These are phyloP conservation scores for Populus hybrid DNA, from an alignment of 441 rosid genomes.

Conservation along the genomic window DNA sequence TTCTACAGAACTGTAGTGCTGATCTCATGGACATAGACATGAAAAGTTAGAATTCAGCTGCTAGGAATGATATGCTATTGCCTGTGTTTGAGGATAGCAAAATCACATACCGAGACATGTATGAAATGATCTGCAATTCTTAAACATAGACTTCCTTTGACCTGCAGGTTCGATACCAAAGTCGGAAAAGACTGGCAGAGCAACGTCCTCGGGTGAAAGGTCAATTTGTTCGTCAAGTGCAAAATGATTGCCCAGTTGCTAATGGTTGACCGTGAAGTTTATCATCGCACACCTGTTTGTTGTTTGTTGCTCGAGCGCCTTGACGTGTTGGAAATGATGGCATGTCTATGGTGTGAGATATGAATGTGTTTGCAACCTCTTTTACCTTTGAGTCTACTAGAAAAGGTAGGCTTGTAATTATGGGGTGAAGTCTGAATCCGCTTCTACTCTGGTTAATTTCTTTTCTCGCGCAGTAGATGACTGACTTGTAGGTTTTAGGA, in stretches of 20 bases:
- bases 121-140: background rate
- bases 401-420: slow-evolving; percentile 10
- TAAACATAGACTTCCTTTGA: background rate
- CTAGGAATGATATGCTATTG: background rate
- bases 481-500: slow-evolving; percentile 20
- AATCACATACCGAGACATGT: background rate
- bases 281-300: background rate
- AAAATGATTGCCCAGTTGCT: slow-evolving; percentile 20
- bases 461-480: slow-evolving; percentile 11
- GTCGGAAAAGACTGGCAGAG: slow-evolving; percentile 76
- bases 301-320: background rate
- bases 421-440: slow-evolving; percentile 4
- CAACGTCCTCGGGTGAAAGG: slow-evolving; percentile 82
- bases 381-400: slow-evolving; percentile 7
- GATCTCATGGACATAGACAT: background rate
- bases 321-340: background rate
- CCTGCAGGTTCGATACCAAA: slow-evolving; percentile 69
- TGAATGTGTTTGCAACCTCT: background rate
- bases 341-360: background rate
- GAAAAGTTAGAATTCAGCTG: background rate
- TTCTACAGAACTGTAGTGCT: background rate
- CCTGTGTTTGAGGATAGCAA: background rate
- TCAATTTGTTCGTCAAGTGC: slow-evolving; percentile 64
- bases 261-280: slow-evolving; percentile 17
- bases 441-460: slow-evolving; percentile 1